These are phyloP conservation scores for Fusarium brevicatenulatum DNA, from an alignment of 2,329 filamentous ascomycete species.

Conservation along the genomic window DNA sequence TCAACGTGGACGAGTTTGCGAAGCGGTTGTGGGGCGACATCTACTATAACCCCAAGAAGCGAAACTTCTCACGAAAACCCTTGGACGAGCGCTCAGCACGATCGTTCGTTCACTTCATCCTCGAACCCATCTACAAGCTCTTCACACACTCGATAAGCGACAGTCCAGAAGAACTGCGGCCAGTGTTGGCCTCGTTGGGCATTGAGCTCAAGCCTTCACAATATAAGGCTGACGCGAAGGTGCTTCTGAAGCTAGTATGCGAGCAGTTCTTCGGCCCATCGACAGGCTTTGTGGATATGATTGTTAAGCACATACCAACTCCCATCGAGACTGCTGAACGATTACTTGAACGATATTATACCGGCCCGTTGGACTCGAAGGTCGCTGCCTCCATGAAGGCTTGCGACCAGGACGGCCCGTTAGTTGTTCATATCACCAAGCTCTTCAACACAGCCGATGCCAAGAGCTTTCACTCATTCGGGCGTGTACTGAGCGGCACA, in stretches of 20 bases:
- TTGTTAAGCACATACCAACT: slow-evolving; percentile 88
- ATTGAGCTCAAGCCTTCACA: slow-evolving; percentile 92
- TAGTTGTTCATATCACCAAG: slow-evolving; percentile 94
- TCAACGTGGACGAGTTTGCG: slow-evolving; percentile 86
- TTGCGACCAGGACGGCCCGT: slow-evolving; percentile 88
- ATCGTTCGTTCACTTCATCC: slow-evolving; percentile 91
- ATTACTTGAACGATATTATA: slow-evolving; percentile 88
- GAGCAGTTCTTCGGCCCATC: slow-evolving; percentile 95
- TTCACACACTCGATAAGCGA: slow-evolving; percentile 95
- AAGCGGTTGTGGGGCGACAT: slow-evolving; percentile 93
- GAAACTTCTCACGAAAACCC: slow-evolving; percentile 90
- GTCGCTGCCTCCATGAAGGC: slow-evolving; percentile 81
- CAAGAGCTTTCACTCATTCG: slow-evolving; percentile 89
- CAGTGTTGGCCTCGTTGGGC: slow-evolving; percentile 80
- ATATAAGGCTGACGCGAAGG: slow-evolving; percentile 88
- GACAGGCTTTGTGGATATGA: slow-evolving; percentile 94
- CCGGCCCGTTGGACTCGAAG: slow-evolving; percentile 85
- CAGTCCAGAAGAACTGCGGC: slow-evolving; percentile 83
- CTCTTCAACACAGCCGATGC: slow-evolving; percentile 91
- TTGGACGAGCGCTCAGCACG: slow-evolving; percentile 83
- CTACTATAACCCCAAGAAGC: slow-evolving; percentile 91
- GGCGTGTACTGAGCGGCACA: slow-evolving; percentile 91
- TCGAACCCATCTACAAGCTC: slow-evolving; percentile 98
- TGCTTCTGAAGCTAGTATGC: slow-evolving; percentile 88
- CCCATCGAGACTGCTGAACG: slow-evolving; percentile 80